A percentile compares a stretch with the other conserved stretches of the same genome.
Conservation (phyloP, 345 rosid genomes). For the thale cress (Arabidopsis thaliana) region TAIR10.1 NC_003070.9:3103501-3104000, state of each 20-base stretch:
- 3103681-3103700: neutral
- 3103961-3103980: slow-evolving; percentile 8
- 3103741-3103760: neutral
- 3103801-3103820: slow-evolving; percentile 30
- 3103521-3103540: neutral
- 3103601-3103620: neutral
- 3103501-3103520: neutral
- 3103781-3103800: slow-evolving; percentile 21
- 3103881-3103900: neutral
- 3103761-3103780: slow-evolving; percentile 4
- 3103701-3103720: neutral
- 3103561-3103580: neutral
- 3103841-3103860: neutral
- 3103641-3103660: neutral
- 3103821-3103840: neutral
- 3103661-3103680: neutral
- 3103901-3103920: neutral
- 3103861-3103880: neutral
- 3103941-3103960: slow-evolving; percentile 9
- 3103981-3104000: neutral
- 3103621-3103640: slow-evolving; percentile 13
- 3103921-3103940: neutral
- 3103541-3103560: neutral
- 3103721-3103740: slow-evolving; percentile 5
- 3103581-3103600: neutral